phyloP scores from a whole-genome alignment of 257 asterid species.

The Coffea eugenioides region DNA sequence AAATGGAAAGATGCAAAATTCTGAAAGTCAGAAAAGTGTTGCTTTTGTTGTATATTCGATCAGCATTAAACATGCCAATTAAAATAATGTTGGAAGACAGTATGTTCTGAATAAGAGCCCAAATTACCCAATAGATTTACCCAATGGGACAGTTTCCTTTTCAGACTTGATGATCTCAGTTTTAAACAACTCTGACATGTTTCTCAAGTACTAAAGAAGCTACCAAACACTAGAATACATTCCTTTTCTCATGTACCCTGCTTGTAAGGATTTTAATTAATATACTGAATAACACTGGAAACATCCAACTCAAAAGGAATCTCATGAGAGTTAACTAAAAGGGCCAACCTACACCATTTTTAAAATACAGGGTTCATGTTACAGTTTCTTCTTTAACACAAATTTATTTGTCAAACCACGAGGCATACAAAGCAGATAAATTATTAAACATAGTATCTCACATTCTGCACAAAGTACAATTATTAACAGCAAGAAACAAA shows the following conservation, averaged over 20 bases:
- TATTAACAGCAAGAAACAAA: slow-evolving; percentile 25
- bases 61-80: neutral
- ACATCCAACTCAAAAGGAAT: too few relatives aligned
- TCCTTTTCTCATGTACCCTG: neutral
- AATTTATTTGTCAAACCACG: neutral
- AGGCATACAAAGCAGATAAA: neutral
- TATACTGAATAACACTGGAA: neutral
- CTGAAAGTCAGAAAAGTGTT: neutral
- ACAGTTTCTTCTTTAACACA: neutral
- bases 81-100: neutral
- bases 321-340: neutral
- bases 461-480: neutral
- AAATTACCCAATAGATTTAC: neutral
- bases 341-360: neutral
- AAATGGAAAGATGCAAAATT: neutral
- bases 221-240: neutral
- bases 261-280: neutral
- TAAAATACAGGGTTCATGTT: neutral
- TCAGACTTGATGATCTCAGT: neutral
- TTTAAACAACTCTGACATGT: neutral
- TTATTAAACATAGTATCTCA: neutral
- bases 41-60: neutral
- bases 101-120: neutral
- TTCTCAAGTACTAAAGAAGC: neutral
- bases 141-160: neutral